Conservation (phyloP, 495 filamentous ascomycete genomes). For the Trichoderma asperelloides region DNA sequence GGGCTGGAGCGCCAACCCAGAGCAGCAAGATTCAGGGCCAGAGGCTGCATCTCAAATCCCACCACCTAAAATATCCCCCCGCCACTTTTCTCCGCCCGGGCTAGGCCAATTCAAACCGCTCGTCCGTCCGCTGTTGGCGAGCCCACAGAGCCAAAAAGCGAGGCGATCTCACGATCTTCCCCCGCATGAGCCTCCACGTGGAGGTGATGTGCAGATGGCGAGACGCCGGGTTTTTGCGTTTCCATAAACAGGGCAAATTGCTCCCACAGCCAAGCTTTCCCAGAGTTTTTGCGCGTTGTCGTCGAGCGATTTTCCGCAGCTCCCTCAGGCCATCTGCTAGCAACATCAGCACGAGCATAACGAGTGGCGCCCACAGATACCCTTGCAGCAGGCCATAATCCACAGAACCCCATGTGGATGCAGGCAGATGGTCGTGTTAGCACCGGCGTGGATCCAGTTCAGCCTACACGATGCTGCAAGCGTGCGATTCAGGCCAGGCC, state of each 20-base stretch:
- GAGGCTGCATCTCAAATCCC: slow-evolving; percentile 1
- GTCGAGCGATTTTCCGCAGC: neutral
- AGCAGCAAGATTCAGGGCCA: neutral
- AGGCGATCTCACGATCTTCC: slow-evolving; percentile 3
- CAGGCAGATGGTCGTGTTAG: neutral
- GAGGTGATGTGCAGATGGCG: neutral
- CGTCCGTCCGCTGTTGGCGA: neutral
- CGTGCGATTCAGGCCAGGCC: neutral
- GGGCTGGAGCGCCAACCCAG: slow-evolving; percentile 2
- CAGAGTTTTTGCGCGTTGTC: neutral
- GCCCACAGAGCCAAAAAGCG: neutral
- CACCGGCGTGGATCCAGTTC: neutral
- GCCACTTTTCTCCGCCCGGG: neutral
- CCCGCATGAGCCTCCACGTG: neutral
- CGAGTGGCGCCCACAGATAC: neutral
- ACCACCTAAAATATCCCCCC: neutral
- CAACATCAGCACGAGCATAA: neutral
- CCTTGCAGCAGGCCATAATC: neutral
- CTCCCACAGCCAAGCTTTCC: neutral
- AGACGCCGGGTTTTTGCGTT: neutral
- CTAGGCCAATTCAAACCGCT: neutral
- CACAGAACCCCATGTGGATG: slow-evolving; percentile 1
- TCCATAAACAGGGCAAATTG: neutral
- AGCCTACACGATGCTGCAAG: neutral
- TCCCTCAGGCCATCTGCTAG: neutral